Conservation (phyloP, 2,329 filamentous ascomycete genomes). For the Fusarium abutilonis region DNA sequence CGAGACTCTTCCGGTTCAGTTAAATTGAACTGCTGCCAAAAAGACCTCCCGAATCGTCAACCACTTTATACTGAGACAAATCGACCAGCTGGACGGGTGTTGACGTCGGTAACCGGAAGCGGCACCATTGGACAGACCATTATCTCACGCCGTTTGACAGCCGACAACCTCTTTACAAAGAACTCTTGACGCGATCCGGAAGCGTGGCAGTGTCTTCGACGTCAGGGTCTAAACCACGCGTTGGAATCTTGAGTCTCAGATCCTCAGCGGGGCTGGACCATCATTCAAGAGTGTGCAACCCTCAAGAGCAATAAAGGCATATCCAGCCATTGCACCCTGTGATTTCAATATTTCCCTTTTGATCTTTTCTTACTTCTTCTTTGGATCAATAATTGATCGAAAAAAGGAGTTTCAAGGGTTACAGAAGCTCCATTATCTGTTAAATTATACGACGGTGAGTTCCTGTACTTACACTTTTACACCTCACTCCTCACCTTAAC, state of each 20-base stretch:
- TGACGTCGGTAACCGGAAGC: constrained; percentile 28
- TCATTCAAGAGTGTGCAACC: constrained; percentile 26
- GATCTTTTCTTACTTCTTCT: constrained; percentile 22
- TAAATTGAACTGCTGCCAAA: constrained; percentile 19
- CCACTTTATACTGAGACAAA: constrained; percentile 42
- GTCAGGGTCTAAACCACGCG: constrained; percentile 32
- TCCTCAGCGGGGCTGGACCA: constrained; percentile 41
- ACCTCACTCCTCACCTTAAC: neutral
- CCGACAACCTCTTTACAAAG: constrained; percentile 24
- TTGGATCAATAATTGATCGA: constrained; percentile 33
- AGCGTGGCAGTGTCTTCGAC: constrained; percentile 40
- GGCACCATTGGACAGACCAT: constrained; percentile 38
- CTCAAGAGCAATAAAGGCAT: constrained; percentile 42
- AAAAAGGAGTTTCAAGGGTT: constrained; percentile 16
- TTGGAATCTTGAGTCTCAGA: constrained; percentile 46
- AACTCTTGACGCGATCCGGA: constrained; percentile 34
- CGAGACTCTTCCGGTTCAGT: constrained; percentile 23
- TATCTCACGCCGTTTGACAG: constrained; percentile 28
- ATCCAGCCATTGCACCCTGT: constrained; percentile 34
- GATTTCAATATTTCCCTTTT: constrained; percentile 32
- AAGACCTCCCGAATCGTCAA: constrained; percentile 23
- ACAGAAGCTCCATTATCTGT: constrained; percentile 11
- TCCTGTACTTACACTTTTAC: constrained; percentile 9
- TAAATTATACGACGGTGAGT: constrained; percentile 31
- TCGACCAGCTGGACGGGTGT: constrained; percentile 25